Conservation (phyloP, 2,329 filamentous ascomycete genomes). For the Amauroascus niger region DNA sequence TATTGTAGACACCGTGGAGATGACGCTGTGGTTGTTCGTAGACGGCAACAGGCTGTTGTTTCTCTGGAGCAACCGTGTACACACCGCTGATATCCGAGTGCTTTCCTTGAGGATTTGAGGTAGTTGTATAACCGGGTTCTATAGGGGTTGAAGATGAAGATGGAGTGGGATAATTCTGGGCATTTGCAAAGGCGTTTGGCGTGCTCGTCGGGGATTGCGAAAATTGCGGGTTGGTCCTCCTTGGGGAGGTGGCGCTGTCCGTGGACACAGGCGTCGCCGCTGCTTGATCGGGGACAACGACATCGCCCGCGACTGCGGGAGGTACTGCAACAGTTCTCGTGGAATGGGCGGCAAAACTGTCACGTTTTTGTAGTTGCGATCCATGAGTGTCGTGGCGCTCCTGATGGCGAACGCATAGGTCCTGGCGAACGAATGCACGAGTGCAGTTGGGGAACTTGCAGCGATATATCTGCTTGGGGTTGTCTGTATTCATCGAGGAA, state of each 20-base stretch:
- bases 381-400: conserved; percentile 63
- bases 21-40: conserved; percentile 25
- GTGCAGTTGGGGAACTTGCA: conserved; percentile 89
- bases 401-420: conserved; percentile 76
- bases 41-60: conserved; percentile 19
- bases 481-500: conserved; percentile 47
- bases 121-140: neutral
- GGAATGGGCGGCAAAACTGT: conserved; percentile 33
- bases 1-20: conserved; percentile 16
- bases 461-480: conserved; percentile 86
- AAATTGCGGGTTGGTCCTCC: conserved; percentile 5
- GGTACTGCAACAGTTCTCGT: conserved; percentile 18
- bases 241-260: conserved; percentile 12
- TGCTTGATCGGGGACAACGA: neutral
- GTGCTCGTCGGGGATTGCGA: conserved; percentile 14
- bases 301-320: conserved; percentile 6
- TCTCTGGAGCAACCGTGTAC: neutral
- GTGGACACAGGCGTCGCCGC: neutral
- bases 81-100: neutral
- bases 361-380: conserved; percentile 44
- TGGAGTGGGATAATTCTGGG: conserved; percentile 16
- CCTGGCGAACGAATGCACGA: conserved; percentile 83
- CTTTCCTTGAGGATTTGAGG: neutral
- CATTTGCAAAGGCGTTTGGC: conserved; percentile 12
- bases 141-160: conserved; percentile 16